These are phyloP conservation scores for Trypanosoma brucei DNA, from an alignment of 208 protist genomes.

Conservation along the genomic window DNA sequence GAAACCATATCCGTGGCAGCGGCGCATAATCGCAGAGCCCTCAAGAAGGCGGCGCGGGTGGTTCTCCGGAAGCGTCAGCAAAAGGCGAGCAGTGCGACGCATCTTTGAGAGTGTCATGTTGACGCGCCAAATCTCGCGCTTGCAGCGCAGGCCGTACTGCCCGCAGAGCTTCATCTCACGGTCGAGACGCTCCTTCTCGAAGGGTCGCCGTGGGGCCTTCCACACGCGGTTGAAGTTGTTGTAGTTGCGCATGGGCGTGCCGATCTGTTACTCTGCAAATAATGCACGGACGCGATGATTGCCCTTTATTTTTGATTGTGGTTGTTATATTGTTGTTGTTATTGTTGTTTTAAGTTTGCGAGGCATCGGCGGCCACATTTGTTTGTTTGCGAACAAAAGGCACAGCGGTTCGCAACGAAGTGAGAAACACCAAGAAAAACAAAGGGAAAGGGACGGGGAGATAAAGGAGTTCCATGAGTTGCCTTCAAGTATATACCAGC, in stretches of 20 bases:
- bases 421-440: neutral
- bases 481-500: no score
- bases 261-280: constrained; percentile 5
- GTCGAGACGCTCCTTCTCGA: constrained; percentile 99
- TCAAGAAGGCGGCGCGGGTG: constrained; percentile 96
- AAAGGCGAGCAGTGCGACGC: constrained; percentile 96
- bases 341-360: no score
- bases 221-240: constrained; percentile 96
- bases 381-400: neutral
- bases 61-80: constrained; percentile 99
- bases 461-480: neutral
- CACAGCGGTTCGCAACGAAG: neutral
- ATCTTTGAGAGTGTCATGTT: constrained; percentile 98
- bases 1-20: constrained; percentile 98
- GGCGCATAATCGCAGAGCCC: constrained; percentile 98
- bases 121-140: constrained; percentile 99
- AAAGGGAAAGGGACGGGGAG: neutral
- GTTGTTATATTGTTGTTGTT: constrained; percentile 1
- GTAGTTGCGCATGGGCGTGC: constrained; percentile 86
- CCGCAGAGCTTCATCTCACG: constrained; percentile 99
- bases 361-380: no score
- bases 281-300: neutral
- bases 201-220: constrained; percentile 98
- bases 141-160: constrained; percentile 99
- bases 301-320: constrained; percentile 7